A percentile compares a stretch with the other conserved stretches of the same genome.
These are phyloP conservation scores for Fistulifera solaris DNA, from an alignment of 108 stramenopile species.

Conservation along the genomic window DNA sequence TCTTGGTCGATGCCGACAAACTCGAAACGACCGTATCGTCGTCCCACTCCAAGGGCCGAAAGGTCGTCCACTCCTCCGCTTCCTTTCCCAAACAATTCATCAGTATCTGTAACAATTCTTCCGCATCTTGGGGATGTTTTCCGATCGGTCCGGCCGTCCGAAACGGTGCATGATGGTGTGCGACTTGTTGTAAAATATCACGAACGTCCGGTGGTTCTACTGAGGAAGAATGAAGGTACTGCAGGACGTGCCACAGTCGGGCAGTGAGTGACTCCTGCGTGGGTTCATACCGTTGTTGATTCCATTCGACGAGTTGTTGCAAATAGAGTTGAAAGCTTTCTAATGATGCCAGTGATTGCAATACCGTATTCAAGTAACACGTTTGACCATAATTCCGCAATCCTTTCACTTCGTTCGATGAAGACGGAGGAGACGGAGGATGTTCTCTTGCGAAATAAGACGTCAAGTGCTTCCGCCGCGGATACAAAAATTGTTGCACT, in stretches of 20 bases:
- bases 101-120: slow-evolving; percentile 67
- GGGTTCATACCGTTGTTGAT: too few relatives aligned
- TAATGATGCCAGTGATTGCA: slow-evolving; percentile 69
- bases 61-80: slow-evolving; percentile 4
- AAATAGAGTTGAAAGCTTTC: slow-evolving; percentile 42
- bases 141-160: background rate
- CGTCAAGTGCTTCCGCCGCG: too few relatives aligned
- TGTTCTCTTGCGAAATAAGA: background rate
- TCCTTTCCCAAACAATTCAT: slow-evolving; percentile 22
- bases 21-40: background rate
- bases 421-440: background rate
- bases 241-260: slow-evolving; percentile 4
- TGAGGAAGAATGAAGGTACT: slow-evolving; percentile 4
- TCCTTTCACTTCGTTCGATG: slow-evolving; percentile 16
- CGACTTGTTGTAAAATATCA: background rate
- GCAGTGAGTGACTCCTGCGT: slow-evolving; percentile 1
- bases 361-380: slow-evolving; percentile 68
- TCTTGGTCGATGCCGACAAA: background rate
- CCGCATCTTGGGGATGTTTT: slow-evolving; percentile 73
- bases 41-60: background rate
- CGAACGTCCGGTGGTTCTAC: background rate
- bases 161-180: slow-evolving; percentile 6
- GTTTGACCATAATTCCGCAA: slow-evolving; percentile 72
- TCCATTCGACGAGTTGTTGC: slow-evolving; percentile 17
- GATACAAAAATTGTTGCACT: background rate